Evolutionary conservation across 192 early-diverging fungal genomes (phyloP).

Genomic region (Rhizophagus prolifer): DNA sequence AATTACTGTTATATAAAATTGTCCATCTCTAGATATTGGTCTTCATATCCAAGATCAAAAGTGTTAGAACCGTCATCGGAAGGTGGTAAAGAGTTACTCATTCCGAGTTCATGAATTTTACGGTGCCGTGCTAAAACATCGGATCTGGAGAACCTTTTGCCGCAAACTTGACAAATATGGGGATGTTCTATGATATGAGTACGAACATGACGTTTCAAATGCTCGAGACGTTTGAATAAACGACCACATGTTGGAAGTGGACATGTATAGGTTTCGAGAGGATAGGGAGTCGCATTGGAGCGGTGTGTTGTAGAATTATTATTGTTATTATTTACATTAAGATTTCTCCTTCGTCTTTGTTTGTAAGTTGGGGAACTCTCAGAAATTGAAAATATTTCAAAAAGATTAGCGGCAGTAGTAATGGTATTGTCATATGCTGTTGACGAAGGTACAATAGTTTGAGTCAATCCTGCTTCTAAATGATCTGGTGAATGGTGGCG

Average conservation of each 20-base stretch:
- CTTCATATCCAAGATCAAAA: constrained; percentile 27
- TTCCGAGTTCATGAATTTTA: constrained; percentile 49
- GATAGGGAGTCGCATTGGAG: constrained; percentile 22
- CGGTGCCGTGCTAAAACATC: constrained; percentile 59
- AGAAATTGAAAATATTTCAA: constrained; percentile 62
- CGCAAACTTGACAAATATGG: constrained; percentile 51
- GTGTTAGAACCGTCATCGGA: constrained; percentile 20
- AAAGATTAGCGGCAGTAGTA: constrained; percentile 39
- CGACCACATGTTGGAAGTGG: constrained; percentile 52
- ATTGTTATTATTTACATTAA: constrained; percentile 28
- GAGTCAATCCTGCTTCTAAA: constrained; percentile 32
- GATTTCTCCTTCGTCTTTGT: constrained; percentile 55
- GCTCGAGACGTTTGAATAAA: constrained; percentile 58
- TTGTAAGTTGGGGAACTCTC: constrained; percentile 73
- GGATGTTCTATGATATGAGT: constrained; percentile 61
- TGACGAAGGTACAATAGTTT: constrained; percentile 31
- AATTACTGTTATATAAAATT: too few species aligned
- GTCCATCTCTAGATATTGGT: too few species aligned
- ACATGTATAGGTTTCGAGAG: constrained; percentile 48
- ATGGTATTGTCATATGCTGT: constrained; percentile 25
- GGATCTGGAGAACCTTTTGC: constrained; percentile 56
- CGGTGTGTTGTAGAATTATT: constrained; percentile 27
- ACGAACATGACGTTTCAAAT: constrained; percentile 56
- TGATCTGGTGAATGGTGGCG: constrained; percentile 38
- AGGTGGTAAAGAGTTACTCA: constrained; percentile 24